These are phyloP conservation scores for Aspergillus japonicus DNA, from an alignment of 2,329 filamentous ascomycete species.

Conservation along the genomic window DNA sequence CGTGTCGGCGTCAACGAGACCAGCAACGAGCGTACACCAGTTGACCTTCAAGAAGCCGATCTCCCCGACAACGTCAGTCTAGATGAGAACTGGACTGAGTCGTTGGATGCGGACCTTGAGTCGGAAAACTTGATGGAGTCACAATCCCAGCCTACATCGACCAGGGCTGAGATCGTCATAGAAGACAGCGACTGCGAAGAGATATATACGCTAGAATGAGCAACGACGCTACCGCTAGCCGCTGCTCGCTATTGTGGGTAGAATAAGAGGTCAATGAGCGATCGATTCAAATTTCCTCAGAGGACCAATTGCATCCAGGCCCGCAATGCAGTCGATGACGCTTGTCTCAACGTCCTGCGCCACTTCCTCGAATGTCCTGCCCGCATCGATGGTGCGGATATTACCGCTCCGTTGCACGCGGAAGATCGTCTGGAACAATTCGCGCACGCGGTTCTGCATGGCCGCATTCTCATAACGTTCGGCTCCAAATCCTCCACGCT, in stretches of 20 bases:
- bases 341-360: slow-evolving; percentile 39
- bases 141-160: slow-evolving; percentile 11
- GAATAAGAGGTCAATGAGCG: slow-evolving; percentile 8
- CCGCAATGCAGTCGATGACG: slow-evolving; percentile 31
- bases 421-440: slow-evolving; percentile 64
- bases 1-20: neutral
- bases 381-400: slow-evolving; percentile 57
- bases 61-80: slow-evolving; percentile 25
- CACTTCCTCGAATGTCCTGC: slow-evolving; percentile 52
- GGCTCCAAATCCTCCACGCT: slow-evolving; percentile 79
- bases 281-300: slow-evolving; percentile 36
- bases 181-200: slow-evolving; percentile 58
- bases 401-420: slow-evolving; percentile 50
- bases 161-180: slow-evolving; percentile 46
- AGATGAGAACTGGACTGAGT: slow-evolving; percentile 37
- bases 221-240: neutral
- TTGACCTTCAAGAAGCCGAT: slow-evolving; percentile 22
- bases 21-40: neutral
- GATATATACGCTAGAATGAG: slow-evolving; percentile 44
- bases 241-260: neutral
- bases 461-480: slow-evolving; percentile 85
- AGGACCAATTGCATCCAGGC: slow-evolving; percentile 34
- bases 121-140: slow-evolving; percentile 19
- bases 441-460: slow-evolving; percentile 77
- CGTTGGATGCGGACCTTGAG: slow-evolving; percentile 28